phyloP scores from a whole-genome alignment of 352 stramenopile species.

The Globisporangium irregulare region DNA sequence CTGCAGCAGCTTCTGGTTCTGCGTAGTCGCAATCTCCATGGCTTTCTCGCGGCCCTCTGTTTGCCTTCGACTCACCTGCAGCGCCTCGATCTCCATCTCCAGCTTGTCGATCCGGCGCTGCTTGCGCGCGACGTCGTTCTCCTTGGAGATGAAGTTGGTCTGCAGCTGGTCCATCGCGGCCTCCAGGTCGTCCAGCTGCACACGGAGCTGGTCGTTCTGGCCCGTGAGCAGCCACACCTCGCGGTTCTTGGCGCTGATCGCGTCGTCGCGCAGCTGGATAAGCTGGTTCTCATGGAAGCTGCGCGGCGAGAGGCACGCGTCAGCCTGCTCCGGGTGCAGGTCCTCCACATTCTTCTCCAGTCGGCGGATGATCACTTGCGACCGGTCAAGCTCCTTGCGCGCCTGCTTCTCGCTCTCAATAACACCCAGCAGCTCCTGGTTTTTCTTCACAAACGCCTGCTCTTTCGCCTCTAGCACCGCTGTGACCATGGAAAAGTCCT shows the following conservation, averaged over 20 bases:
- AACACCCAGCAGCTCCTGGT: slow-evolving; percentile 26
- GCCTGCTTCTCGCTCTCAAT: slow-evolving; percentile 36
- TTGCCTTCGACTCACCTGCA: slow-evolving; percentile 50
- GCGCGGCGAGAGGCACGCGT: slow-evolving; percentile 67
- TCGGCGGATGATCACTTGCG: slow-evolving; percentile 32
- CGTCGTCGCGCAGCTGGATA: slow-evolving; percentile 70
- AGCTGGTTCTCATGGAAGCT: slow-evolving; percentile 76
- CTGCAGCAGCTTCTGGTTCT: slow-evolving; percentile 71
- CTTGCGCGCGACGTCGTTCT: slow-evolving; percentile 53
- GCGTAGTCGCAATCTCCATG: slow-evolving; percentile 70
- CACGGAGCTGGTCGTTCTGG: slow-evolving; percentile 61
- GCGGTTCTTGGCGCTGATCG: slow-evolving; percentile 61
- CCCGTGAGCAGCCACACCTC: slow-evolving; percentile 70
- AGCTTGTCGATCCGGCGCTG: slow-evolving; percentile 60
- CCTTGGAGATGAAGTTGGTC: slow-evolving; percentile 42
- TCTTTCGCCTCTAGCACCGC: slow-evolving; percentile 52
- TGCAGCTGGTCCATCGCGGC: slow-evolving; percentile 61
- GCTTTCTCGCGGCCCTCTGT: slow-evolving; percentile 57
- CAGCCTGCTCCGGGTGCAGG: slow-evolving; percentile 34
- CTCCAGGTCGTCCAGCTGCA: slow-evolving; percentile 69
- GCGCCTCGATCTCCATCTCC: slow-evolving; percentile 47
- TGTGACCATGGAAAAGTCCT: slow-evolving; percentile 64
- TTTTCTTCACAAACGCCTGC: slow-evolving; percentile 34
- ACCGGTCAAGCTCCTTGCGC: slow-evolving; percentile 40
- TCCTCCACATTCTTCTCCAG: slow-evolving; percentile 50